Evolutionary conservation across 768 basidiomycete genomes (phyloP), one percentile per base, ranked within the genome.

Genomic region (Panellus pusillus): DNA sequence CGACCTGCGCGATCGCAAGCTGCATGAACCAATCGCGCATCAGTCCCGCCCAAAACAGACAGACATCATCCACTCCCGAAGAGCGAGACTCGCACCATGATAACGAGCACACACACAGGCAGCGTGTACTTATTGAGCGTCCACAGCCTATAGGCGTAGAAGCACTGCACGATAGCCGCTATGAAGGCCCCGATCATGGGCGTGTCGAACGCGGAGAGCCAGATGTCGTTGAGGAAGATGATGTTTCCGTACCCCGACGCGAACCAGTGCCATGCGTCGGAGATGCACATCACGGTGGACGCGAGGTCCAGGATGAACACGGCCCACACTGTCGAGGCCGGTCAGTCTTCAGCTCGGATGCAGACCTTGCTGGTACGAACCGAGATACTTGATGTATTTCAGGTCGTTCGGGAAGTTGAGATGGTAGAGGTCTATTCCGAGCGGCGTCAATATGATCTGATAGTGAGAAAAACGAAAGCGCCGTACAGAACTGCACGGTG

Each of bases 351-450:
- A 18, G 27, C 12, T 24, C 3, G 6, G 13, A 27, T 9, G 12
- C 43, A 9, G 27, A 8, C 12, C 8, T 2, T 44, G 15, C 13
- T 27, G 27, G 31, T 17, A 44, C 43, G 13, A 4, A 44, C 43
- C 43, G 15, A 46, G 44, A 6, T 9, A 32, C 17, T 46, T 46
- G 44, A 46, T n/a, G 28, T n/a, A 46, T 6, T n/a, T 31, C 31
- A 28, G 6, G 28, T 46, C 44, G 3, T 27, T n/a, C 12, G 31
- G 44, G 31, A 46, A 46, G 19, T 17, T 46, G 29, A 46, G 44
- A 15, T 46, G 44, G 44, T 46, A 46, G n/a, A 46, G 31, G 44
- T 46, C 44, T 46, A 11, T 46, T n/a, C 7, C 13, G 14, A 46
- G n/a, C 13, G 43, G n/a, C 13, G 43, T 46, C 14, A 46, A 27